Percentiles rank a stretch among this genome's conserved stretches.
Conservation (phyloP, 306 rosid species). For the Medicago lupulina region DNA sequence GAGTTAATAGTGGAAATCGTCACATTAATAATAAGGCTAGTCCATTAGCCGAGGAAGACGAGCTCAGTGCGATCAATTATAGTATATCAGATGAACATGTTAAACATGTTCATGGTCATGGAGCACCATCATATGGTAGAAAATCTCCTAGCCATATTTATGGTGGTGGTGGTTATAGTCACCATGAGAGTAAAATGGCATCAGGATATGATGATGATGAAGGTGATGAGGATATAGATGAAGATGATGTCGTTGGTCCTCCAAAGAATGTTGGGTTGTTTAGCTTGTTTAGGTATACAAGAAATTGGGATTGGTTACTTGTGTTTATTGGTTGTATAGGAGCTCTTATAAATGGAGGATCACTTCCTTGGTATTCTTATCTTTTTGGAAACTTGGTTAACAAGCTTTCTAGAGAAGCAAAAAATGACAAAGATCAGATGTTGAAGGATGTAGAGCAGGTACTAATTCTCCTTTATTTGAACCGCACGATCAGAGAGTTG, state of each 20-base stretch:
- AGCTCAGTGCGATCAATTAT: conserved; percentile 48
- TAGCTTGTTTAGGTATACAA: conserved; percentile 80
- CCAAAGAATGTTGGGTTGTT: conserved; percentile 68
- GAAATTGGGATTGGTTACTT: conserved; percentile 77
- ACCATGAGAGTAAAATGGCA: conserved; percentile 37
- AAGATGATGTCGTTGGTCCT: conserved; percentile 58
- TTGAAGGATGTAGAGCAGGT: conserved; percentile 69
- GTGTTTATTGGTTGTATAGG: conserved; percentile 87
- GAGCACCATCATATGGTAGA: conserved; percentile 25
- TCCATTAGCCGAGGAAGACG: conserved; percentile 69
- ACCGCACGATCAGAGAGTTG: background rate
- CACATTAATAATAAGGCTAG: conserved; percentile 11
- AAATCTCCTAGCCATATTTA: conserved; percentile 12
- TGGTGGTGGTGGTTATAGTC: conserved; percentile 40
- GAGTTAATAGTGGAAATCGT: conserved; percentile 11
- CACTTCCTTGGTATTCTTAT: conserved; percentile 85
- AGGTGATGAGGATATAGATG: conserved; percentile 56
- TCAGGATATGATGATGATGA: conserved; percentile 44
- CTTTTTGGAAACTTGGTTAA: conserved; percentile 75
- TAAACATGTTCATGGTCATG: conserved; percentile 32
- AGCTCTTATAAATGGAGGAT: conserved; percentile 85
- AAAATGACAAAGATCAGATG: conserved; percentile 47
- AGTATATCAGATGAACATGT: conserved; percentile 39
- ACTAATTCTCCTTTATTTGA: background rate
- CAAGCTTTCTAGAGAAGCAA: conserved; percentile 58